phyloP scores from a whole-genome alignment of 805 yeast species.

The Metschnikowia proteae region DNA sequence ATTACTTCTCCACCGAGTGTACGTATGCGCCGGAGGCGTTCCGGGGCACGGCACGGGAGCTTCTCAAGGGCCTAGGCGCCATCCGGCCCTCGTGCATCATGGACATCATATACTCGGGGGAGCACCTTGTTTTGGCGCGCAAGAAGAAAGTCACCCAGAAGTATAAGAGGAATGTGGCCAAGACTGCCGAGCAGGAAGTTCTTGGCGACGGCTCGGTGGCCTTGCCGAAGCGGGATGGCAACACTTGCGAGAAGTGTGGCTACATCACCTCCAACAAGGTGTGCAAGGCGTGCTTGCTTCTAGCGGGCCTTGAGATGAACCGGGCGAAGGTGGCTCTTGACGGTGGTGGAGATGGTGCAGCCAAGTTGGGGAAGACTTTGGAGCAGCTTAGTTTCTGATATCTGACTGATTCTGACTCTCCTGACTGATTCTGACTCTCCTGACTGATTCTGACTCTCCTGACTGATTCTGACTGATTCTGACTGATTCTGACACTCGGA shows the following conservation, averaged over 20 bases:
- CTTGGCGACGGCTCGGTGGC: conserved; percentile 62
- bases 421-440: neutral
- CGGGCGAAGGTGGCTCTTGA: conserved; percentile 65
- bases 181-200: conserved; percentile 45
- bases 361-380: conserved; percentile 54
- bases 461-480: neutral
- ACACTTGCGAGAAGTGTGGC: conserved; percentile 84
- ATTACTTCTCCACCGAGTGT: conserved; percentile 95
- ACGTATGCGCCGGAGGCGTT: conserved; percentile 98
- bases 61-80: conserved; percentile 85
- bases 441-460: neutral
- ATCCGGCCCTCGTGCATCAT: conserved; percentile 89
- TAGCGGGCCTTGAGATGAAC: conserved; percentile 77
- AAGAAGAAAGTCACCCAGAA: conserved; percentile 44
- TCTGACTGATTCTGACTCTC: neutral
- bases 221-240: conserved; percentile 50
- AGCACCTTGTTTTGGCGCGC: conserved; percentile 64
- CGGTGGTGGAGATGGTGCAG: conserved; percentile 60
- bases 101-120: conserved; percentile 94
- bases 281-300: conserved; percentile 88
- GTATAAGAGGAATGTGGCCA: conserved; percentile 25
- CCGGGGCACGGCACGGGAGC: conserved; percentile 92
- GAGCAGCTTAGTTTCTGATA: conserved; percentile 59
- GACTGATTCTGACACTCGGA: neutral
- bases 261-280: conserved; percentile 82